Base-by-base conservation (phyloP, 495 filamentous ascomycete genomes). In the Neurospora terricola region DNA sequence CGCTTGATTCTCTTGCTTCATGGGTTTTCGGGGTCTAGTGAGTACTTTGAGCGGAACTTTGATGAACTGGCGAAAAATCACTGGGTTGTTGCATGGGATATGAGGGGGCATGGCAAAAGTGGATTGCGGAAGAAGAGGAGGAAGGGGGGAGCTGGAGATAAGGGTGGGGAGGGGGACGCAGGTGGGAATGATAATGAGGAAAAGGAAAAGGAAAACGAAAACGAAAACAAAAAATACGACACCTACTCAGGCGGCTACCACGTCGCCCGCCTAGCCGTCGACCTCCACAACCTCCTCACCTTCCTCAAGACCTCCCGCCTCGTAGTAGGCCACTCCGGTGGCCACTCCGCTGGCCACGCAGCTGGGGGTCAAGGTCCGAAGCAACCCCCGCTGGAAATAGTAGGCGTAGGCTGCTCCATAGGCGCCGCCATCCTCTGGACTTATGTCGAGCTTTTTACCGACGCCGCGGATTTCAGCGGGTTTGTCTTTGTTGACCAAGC, bases 401-500 rank as follows among this genome's bases (percentile, higher is more conserved):
- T 81, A 0, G 76, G 79, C 8, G 78, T 86, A 0, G 84, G 84
- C 0, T 84, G 83, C 70, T 84, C 82, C 69, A 81, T 86, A 38
- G 83, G 84, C 12, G 84, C 84, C 14, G 82, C 84, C 0, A 79
- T 86, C 3, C 72, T 86, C 9, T 85, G 83, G 83, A 82, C 78
- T 0, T 84, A 85, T 70, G 73, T 81, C 7, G 81, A 84, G 70
- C 79, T 86, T 0, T 86, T 84, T 0, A 80, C 80, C 38, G 73
- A 73, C 54, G 1, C 39, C 3, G n/a, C n/a, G n/a, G 77, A 76
- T 11, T 82, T 85, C 70, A 37, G 72, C 0, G 81, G 81, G 4
- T 76, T 81, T 27, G 75, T 85, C 2, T 84, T 86, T 62, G 84
- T 85, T 8, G 84, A 86, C 77, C 84, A 86, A 69, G 81, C 81